Base-by-base conservation (phyloP, 805 yeast genomes). In the Debaryomyces castellii region DNA sequence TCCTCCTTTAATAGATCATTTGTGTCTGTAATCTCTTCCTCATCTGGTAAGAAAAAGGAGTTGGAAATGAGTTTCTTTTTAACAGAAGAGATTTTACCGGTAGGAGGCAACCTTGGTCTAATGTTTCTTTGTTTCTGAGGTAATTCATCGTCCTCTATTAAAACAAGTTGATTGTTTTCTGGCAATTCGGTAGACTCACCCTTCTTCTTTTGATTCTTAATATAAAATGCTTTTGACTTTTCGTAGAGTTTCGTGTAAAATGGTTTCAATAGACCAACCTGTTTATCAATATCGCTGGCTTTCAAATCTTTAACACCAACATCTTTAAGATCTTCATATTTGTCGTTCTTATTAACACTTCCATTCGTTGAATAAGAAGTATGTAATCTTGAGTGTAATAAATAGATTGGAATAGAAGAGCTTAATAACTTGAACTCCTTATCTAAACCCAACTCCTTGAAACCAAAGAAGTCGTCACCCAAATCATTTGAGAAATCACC, bases 381-480 rank as follows among this genome's bases (percentile, higher is more conserved):
- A 39, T 83, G 82, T 40, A 87, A 73, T 48, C 85, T 76, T 7
- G 95, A 82, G 54, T 89, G 96, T 30, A 94, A 71, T 46, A 94
- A 71, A 64, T 92, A 96, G 37, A 95, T 73, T 1, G 99, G 99
- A 22, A 94, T 89, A 0, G 96, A 81, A 2, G 91, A 78, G 23
- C 91, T 85, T 41, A 90, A 67, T 60, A 92, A 71, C 9, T 92
- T 91, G 62, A 89, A 86, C 63, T 94, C 99, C 57, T 85, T 88
- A 58, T 92, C 98, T 43, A 94, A 70, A 0, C 99, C 99, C 40
- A 94, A 73, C 53, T 92, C 98, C 60, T 80, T 87, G 73, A 94
- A 95, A 0, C 99, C 99, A 69, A 95, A 95, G 76, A 91, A 94
- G 67, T 94, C 99, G 57, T 92, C 99, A 5, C 98, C 99, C 32